phyloP scores from a whole-genome alignment of 2,329 filamentous ascomycete species.

The Lecanosticta acicola region DNA sequence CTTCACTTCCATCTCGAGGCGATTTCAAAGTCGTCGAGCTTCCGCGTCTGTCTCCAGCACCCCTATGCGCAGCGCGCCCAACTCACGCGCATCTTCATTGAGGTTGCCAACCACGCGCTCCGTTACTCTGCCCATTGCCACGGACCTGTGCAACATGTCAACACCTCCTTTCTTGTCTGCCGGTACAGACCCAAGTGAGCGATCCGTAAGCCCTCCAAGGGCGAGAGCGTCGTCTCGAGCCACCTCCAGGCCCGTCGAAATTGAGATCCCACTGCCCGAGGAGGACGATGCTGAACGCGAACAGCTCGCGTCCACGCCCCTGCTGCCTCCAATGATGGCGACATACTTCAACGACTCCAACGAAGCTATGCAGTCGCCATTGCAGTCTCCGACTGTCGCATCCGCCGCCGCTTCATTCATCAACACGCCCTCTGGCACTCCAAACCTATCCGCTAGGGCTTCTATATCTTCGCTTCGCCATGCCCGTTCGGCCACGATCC shows the following conservation, averaged over 20 bases:
- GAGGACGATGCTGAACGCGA: slow-evolving; percentile 48
- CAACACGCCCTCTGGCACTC: slow-evolving; percentile 52
- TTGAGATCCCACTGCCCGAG: slow-evolving; percentile 30
- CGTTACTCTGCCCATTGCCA: slow-evolving; percentile 35
- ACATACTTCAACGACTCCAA: slow-evolving; percentile 48
- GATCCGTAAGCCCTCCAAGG: slow-evolving; percentile 14
- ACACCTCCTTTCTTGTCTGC: slow-evolving; percentile 32
- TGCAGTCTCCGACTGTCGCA: slow-evolving; percentile 77
- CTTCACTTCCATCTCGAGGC: slow-evolving; percentile 46
- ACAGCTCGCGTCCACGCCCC: slow-evolving; percentile 69
- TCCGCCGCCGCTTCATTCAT: slow-evolving; percentile 41
- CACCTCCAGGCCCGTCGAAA: slow-evolving; percentile 15
- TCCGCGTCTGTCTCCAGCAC: slow-evolving; percentile 21
- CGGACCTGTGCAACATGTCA: slow-evolving; percentile 31
- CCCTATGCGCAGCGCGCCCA: slow-evolving; percentile 31
- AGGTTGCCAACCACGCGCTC: slow-evolving; percentile 69
- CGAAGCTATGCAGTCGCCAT: slow-evolving; percentile 65
- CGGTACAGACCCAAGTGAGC: slow-evolving; percentile 6
- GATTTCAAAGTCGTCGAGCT: slow-evolving; percentile 49
- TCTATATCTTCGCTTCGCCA: slow-evolving; percentile 69
- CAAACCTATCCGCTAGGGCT: slow-evolving; percentile 69
- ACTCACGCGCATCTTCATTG: slow-evolving; percentile 57
- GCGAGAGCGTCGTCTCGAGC: slow-evolving; percentile 12
- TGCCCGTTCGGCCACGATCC: slow-evolving; percentile 43
- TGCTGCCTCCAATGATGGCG: slow-evolving; percentile 75